These are phyloP conservation scores for Starmerella khaoyaiensis DNA, from an alignment of 805 yeast genomes.

Conservation along the genomic window DNA sequence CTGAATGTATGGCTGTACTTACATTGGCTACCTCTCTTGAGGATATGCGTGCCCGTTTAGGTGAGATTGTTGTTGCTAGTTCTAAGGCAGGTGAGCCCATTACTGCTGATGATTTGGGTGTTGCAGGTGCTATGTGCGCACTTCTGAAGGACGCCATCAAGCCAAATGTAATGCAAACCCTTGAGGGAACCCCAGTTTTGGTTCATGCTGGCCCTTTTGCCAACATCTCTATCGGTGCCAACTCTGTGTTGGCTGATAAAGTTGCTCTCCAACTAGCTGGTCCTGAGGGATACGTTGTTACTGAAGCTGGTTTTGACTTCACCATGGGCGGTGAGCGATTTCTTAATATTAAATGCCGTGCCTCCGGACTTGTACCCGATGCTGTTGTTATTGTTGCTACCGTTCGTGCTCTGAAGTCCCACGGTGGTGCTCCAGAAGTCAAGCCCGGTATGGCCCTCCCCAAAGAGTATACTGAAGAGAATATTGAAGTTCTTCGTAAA, in stretches of 20 bases:
- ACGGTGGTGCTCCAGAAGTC: slow-evolving; percentile 95
- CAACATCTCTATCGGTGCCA: slow-evolving; percentile 92
- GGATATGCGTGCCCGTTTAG: slow-evolving; percentile 80
- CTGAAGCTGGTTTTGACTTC: slow-evolving; percentile 98
- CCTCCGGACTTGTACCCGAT: slow-evolving; percentile 79
- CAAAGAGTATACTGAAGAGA: slow-evolving; percentile 63
- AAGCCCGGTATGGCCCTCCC: slow-evolving; percentile 87
- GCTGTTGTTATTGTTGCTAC: slow-evolving; percentile 91
- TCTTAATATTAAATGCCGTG: slow-evolving; percentile 87
- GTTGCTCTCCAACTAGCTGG: slow-evolving; percentile 86
- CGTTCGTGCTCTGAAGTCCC: slow-evolving; percentile 89
- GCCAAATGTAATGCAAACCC: slow-evolving; percentile 93
- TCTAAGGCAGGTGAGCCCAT: slow-evolving; percentile 63
- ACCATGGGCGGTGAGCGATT: slow-evolving; percentile 99
- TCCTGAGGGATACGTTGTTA: slow-evolving; percentile 73
- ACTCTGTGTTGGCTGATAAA: slow-evolving; percentile 85
- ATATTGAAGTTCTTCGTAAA: slow-evolving; percentile 57
- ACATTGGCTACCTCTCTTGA: slow-evolving; percentile 66
- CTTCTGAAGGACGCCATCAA: slow-evolving; percentile 89
- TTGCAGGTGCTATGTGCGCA: slow-evolving; percentile 93
- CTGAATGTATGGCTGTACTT: slow-evolving; percentile 90
- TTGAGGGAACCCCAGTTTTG: slow-evolving; percentile 94
- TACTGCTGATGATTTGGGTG: slow-evolving; percentile 88
- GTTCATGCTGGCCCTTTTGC: slow-evolving; percentile 99
- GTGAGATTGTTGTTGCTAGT: slow-evolving; percentile 79